Conservation (phyloP, 1,139 yeast species). For the Hemisphaericaspora xylanilytica region DNA sequence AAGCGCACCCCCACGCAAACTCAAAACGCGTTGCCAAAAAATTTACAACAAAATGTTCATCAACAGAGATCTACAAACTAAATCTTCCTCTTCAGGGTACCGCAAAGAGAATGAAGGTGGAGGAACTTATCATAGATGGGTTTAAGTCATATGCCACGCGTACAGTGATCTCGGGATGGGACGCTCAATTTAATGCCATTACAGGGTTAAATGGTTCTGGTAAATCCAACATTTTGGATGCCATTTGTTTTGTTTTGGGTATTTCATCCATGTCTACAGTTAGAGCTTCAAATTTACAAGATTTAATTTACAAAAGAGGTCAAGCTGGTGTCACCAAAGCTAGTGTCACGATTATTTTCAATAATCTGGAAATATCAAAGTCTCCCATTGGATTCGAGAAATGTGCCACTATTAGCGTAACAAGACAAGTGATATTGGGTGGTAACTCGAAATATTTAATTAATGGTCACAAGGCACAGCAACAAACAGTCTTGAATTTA, state of each 20-base stretch:
- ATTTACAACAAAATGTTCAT: too few relatives aligned
- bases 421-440: slow-evolving; percentile 88
- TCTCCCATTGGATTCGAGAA: slow-evolving; percentile 90
- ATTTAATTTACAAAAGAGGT: slow-evolving; percentile 91
- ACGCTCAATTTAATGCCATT: slow-evolving; percentile 92
- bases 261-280: slow-evolving; percentile 92
- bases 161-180: slow-evolving; percentile 95
- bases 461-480: slow-evolving; percentile 96
- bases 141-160: slow-evolving; percentile 97
- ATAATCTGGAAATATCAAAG: slow-evolving; percentile 69
- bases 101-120: slow-evolving; percentile 69
- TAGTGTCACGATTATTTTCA: slow-evolving; percentile 92
- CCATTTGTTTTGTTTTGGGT: slow-evolving; percentile 97
- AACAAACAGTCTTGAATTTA: slow-evolving; percentile 83
- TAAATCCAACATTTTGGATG: slow-evolving; percentile 90
- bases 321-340: slow-evolving; percentile 99
- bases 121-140: slow-evolving; percentile 94
- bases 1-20: too few relatives aligned
- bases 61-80: too few relatives aligned
- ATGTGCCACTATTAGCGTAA: slow-evolving; percentile 78
- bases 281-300: slow-evolving; percentile 90
- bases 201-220: slow-evolving; percentile 98
- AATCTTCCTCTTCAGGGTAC: too few relatives aligned
- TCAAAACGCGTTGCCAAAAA: neutral
- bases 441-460: slow-evolving; percentile 90